These are phyloP conservation scores for Trichodelitschia bisporula DNA, from an alignment of 495 filamentous ascomycete species.

Conservation along the genomic window DNA sequence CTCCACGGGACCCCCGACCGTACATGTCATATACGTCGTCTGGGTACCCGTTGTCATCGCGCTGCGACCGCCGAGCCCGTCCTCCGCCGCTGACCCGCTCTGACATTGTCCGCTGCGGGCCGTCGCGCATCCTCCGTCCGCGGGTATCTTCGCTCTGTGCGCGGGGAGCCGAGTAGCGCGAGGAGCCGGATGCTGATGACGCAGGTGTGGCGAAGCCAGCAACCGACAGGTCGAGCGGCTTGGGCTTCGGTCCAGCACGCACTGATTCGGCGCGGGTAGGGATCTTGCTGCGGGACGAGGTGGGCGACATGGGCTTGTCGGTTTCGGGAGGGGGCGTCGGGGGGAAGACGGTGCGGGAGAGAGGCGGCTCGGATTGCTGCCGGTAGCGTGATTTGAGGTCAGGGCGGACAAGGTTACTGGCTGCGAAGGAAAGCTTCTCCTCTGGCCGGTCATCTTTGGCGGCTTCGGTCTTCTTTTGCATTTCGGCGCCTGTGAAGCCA, in stretches of 20 bases:
- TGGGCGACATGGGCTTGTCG: constrained; percentile 23
- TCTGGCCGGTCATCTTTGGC: constrained; percentile 45
- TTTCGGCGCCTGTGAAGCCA: constrained; percentile 49
- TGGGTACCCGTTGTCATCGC: constrained; percentile 29
- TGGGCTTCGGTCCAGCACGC: constrained; percentile 13
- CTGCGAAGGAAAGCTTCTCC: constrained; percentile 70
- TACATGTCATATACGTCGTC: constrained; percentile 56
- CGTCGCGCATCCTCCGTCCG: constrained; percentile 8
- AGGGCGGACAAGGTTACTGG: constrained; percentile 72
- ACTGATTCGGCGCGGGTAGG: constrained; percentile 11
- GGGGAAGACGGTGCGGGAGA: constrained; percentile 73
- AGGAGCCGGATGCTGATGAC: constrained; percentile 3
- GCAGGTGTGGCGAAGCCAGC: constrained; percentile 14
- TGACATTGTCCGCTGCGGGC: constrained; percentile 1
- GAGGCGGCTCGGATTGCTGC: constrained; percentile 68
- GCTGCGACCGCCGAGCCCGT: constrained; percentile 4
- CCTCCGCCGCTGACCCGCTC: neutral
- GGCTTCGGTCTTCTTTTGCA: constrained; percentile 29
- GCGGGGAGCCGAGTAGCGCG: constrained; percentile 11
- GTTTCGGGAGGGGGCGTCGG: constrained; percentile 87
- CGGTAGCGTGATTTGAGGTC: constrained; percentile 46
- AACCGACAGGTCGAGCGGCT: constrained; percentile 14
- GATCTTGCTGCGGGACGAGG: constrained; percentile 1
- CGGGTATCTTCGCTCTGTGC: constrained; percentile 16
- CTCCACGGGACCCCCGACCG: constrained; percentile 18